Base-by-base conservation (phyloP, 2,329 filamentous ascomycete genomes). In the Remersonia thermophila region DNA sequence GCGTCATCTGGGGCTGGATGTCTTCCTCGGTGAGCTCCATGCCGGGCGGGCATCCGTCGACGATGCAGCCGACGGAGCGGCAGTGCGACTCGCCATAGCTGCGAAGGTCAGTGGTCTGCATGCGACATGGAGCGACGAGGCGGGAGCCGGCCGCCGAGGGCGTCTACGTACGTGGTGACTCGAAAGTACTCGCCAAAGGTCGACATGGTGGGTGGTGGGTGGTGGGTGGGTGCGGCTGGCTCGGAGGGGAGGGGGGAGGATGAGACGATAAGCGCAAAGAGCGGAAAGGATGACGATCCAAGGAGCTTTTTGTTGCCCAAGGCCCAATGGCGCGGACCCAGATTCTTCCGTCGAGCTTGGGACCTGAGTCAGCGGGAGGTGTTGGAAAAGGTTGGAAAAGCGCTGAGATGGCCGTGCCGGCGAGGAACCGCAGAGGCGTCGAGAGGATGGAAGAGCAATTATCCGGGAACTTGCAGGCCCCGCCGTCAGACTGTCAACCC, bases 1-100 rank as follows among this genome's bases (percentile, higher is more conserved):
- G 80, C 45, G 81, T 93, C 74, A 96, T 83, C 63, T 95, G 86
- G 33, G 86, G 86, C 63, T 98, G 89, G 55, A 96, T 93, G 55
- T 93, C 84, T 37, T 66, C 69, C 61, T 94, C 87, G 44, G 75
- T 81, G 58, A 96, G 76, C 51, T 78, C 66, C 69, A 96, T 80
- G 51, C 84, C 83, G 11, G 91, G 87, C 26, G 89, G 91, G 54
- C 77, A 83, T 51, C 86, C 86, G 57, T 96, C 89, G 61, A 96
- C 80, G 53, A 96, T 95, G 66, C 84, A 93, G 55, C 86, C 87
- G 52, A 96, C 86, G 23, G 82, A 89, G 53, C 79, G 80, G 66
- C 89, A 93, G 65, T 95, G 89, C 51, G 53, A 55, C 55, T 69
- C 65, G 54, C 66, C 65, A 46, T 63, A 66, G 51, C 65, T 66